Evolutionary conservation across 257 asterid species (phyloP).

Genomic region (Fraxinus anomala): DNA sequence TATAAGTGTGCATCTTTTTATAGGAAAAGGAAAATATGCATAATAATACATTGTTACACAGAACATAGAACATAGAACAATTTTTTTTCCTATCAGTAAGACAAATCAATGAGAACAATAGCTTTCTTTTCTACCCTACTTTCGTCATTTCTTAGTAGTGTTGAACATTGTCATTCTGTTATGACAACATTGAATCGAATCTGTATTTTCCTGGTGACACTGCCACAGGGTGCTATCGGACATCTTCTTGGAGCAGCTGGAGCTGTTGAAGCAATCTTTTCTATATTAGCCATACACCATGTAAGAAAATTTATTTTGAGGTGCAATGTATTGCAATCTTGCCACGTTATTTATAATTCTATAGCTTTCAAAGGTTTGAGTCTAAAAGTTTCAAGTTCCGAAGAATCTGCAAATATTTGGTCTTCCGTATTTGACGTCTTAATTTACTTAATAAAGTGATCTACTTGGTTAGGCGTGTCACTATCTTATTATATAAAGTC

Average conservation of each 20-base stretch:
- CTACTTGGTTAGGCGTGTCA: background rate
- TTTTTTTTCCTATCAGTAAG: background rate
- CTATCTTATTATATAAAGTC: background rate
- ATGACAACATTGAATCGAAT: background rate
- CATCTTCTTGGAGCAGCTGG: slow-evolving; percentile 99
- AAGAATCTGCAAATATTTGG: slow-evolving; percentile 1
- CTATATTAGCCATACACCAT: slow-evolving; percentile 73
- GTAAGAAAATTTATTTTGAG: slow-evolving; percentile 42
- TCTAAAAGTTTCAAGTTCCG: background rate
- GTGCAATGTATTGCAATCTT: slow-evolving; percentile 3
- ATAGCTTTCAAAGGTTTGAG: background rate
- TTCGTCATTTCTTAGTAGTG: background rate
- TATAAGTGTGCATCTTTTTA: slow-evolving; percentile 1
- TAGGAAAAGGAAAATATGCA: background rate
- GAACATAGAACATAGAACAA: background rate
- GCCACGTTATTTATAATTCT: background rate
- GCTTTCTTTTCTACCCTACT: background rate
- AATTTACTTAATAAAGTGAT: background rate
- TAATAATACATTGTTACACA: background rate
- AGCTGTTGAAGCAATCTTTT: slow-evolving; percentile 88
- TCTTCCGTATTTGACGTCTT: background rate
- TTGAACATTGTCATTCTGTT: background rate
- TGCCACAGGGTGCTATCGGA: slow-evolving; percentile 78
- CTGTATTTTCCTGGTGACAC: slow-evolving; percentile 15
- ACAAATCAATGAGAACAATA: background rate